These are phyloP conservation scores for Cytospora mali DNA, from an alignment of 2,329 filamentous ascomycete species.

Conservation along the genomic window DNA sequence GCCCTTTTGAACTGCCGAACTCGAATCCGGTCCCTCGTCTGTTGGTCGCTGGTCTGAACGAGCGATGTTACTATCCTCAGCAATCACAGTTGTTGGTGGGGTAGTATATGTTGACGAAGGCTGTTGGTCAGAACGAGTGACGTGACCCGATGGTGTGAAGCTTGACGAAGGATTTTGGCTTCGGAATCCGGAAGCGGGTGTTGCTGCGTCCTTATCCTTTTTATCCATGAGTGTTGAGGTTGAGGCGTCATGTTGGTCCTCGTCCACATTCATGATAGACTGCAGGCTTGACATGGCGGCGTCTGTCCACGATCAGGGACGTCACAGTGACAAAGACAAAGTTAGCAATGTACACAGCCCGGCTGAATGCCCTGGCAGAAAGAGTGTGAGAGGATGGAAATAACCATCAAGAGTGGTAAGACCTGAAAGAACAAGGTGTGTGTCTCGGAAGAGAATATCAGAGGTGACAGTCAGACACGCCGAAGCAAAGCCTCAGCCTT, in stretches of 20 bases:
- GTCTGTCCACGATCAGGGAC: slow-evolving; percentile 45
- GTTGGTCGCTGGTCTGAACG: slow-evolving; percentile 32
- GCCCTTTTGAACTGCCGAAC: slow-evolving; percentile 21
- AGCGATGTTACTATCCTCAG: slow-evolving; percentile 30
- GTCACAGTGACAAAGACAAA: slow-evolving; percentile 47
- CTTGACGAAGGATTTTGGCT: slow-evolving; percentile 43
- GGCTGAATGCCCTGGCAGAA: slow-evolving; percentile 41
- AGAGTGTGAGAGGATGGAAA: slow-evolving; percentile 38
- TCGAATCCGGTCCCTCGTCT: slow-evolving; percentile 33
- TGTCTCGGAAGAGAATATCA: slow-evolving; percentile 24
- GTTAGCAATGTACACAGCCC: slow-evolving; percentile 52
- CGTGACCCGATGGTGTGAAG: slow-evolving; percentile 42
- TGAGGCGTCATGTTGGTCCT: slow-evolving; percentile 47
- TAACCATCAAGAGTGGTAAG: slow-evolving; percentile 36
- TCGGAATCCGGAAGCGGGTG: slow-evolving; percentile 40
- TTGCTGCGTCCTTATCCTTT: slow-evolving; percentile 47
- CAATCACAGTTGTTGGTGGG: slow-evolving; percentile 39
- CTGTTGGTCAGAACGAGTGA: slow-evolving; percentile 41
- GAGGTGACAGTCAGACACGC: slow-evolving; percentile 29
- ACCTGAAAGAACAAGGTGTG: slow-evolving; percentile 31
- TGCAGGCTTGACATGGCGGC: slow-evolving; percentile 56
- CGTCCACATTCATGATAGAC: slow-evolving; percentile 60
- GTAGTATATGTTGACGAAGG: slow-evolving; percentile 28
- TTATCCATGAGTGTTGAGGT: slow-evolving; percentile 43
- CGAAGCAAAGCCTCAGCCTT: slow-evolving; percentile 40